phyloP scores from a whole-genome alignment of 2,329 filamentous ascomycete species.

The Parastagonospora nodorum region DNA sequence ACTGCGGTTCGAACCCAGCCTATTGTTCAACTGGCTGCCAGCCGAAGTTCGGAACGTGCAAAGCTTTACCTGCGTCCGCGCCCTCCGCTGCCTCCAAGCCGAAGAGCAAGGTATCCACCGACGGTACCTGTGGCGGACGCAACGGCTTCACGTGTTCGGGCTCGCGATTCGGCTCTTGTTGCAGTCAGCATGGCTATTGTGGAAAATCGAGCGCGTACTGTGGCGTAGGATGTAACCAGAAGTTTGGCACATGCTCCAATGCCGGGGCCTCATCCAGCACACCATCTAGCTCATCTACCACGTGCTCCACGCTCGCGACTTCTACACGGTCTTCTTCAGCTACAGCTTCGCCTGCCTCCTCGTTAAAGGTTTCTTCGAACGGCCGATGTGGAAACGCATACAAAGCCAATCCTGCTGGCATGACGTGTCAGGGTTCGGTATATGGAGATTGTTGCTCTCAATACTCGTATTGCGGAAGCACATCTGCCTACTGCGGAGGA shows the following conservation, averaged over 20 bases:
- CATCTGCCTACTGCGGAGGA: no score
- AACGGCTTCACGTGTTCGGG: no score
- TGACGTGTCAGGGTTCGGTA: slow-evolving; percentile 46
- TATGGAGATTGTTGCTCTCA: slow-evolving; percentile 51
- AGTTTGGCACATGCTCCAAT: background rate
- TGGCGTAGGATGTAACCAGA: background rate
- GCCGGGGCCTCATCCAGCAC: background rate
- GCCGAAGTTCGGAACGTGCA: background rate
- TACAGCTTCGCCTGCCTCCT: background rate
- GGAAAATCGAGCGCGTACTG: background rate
- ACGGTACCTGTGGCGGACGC: no score
- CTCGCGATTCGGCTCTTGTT: no score
- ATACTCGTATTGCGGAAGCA: slow-evolving; percentile 17
- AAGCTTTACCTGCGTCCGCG: no score
- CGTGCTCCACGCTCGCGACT: background rate
- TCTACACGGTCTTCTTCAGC: background rate
- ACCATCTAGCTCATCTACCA: background rate
- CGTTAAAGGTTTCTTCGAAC: background rate
- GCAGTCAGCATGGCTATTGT: no score
- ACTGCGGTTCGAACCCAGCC: background rate
- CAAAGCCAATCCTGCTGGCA: slow-evolving; percentile 26
- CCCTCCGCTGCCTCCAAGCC: no score
- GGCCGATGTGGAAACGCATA: background rate
- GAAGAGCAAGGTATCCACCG: no score
- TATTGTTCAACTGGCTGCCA: background rate